Percentiles rank a stretch among this genome's conserved stretches.
Evolutionary conservation across 495 filamentous ascomycete genomes (phyloP).

Genomic region (Penicillium coprophilum): DNA sequence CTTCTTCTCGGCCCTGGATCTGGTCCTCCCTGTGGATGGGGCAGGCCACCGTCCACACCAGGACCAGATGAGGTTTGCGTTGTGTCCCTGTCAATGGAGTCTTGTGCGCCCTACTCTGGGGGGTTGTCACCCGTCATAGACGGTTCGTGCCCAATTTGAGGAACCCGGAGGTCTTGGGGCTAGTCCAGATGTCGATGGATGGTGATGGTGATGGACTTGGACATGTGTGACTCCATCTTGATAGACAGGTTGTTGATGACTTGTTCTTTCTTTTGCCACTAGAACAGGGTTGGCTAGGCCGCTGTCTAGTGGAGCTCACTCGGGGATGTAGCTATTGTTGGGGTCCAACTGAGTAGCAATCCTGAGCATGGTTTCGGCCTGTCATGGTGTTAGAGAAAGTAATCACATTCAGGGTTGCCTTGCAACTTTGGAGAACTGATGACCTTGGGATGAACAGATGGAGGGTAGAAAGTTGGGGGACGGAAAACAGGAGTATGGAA

Average conservation of each 20-base stretch:
- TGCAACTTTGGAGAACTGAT: not conserved
- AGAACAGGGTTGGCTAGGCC: slow-evolving; percentile 1
- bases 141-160: not conserved
- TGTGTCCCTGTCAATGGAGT: not conserved
- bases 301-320: slow-evolving; percentile 3
- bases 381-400: not conserved
- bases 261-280: not conserved
- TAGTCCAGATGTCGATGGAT: not conserved
- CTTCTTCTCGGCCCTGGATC: not conserved
- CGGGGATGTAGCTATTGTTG: not conserved
- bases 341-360: not conserved
- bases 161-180: not conserved
- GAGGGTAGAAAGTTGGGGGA: not conserved
- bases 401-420: not conserved
- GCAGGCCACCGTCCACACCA: not conserved
- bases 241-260: not conserved
- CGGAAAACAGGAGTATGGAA: not conserved
- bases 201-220: not conserved
- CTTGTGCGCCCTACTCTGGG: not conserved
- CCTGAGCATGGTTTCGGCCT: not conserved
- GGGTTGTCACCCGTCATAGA: not conserved
- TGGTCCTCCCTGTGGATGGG: not conserved
- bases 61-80: not conserved
- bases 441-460: not conserved
- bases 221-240: not conserved